Percentiles rank a stretch among this genome's conserved stretches.
These are phyloP conservation scores for Chlorophyllum brunneum DNA, from an alignment of 768 basidiomycete species.

Conservation along the genomic window DNA sequence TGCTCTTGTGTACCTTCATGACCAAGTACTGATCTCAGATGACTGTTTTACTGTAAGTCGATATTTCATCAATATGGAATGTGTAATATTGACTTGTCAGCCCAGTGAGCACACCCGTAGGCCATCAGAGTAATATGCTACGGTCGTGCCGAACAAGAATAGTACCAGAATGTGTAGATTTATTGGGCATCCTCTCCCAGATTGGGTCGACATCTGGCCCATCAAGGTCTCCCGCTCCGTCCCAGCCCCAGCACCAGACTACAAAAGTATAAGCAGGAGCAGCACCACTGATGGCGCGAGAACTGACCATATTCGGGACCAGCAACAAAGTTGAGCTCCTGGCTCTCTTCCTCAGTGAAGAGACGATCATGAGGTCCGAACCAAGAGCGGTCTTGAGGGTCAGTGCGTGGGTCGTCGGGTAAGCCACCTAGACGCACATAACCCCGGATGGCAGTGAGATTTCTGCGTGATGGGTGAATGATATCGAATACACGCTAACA, in stretches of 20 bases:
- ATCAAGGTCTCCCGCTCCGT: constrained; percentile 96
- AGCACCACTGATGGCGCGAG: neutral
- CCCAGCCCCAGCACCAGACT: constrained; percentile 99
- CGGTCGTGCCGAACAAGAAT: constrained; percentile 74
- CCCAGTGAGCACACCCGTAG: too few relatives aligned
- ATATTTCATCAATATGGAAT: too few relatives aligned
- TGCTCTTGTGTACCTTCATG: too few relatives aligned
- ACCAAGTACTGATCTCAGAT: too few relatives aligned
- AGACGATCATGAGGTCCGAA: constrained; percentile 96
- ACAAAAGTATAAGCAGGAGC: constrained; percentile 6
- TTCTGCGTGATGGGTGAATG: constrained; percentile 86
- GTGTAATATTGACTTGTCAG: too few relatives aligned
- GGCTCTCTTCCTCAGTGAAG: constrained; percentile 85
- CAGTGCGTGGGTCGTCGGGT: constrained; percentile 92
- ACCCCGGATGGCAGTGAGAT: constrained; percentile 93
- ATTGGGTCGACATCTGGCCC: constrained; percentile 98
- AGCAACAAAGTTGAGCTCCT: constrained; percentile 67
- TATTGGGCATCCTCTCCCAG: constrained; percentile 84
- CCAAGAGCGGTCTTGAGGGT: constrained; percentile 97
- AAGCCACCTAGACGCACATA: constrained; percentile 94
- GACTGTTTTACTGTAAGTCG: too few relatives aligned
- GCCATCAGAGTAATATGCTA: constrained; percentile 24
- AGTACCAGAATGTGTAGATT: constrained; percentile 49
- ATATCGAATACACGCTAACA: constrained; percentile 87
- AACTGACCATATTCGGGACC: constrained; percentile 86